A percentile compares a stretch with the other conserved stretches of the same genome.
Evolutionary conservation across 2,329 filamentous ascomycete genomes (phyloP).

Genomic region (Chaetomiaceae sp.): DNA sequence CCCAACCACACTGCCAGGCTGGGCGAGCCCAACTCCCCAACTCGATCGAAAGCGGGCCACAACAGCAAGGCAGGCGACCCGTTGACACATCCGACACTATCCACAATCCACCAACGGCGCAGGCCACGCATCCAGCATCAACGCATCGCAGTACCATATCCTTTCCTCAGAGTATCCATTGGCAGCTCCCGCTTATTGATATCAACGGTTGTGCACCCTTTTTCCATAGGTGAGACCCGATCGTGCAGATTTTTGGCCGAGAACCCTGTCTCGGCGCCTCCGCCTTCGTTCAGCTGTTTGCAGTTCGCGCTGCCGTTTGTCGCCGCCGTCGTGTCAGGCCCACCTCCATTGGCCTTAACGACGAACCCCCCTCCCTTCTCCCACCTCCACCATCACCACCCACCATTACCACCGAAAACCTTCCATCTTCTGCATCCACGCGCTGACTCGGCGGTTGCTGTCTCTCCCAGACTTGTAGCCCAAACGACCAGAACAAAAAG

Average conservation of each 20-base stretch:
- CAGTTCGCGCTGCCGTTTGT: neutral
- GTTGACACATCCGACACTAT: slow-evolving; percentile 19
- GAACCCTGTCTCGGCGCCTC: neutral
- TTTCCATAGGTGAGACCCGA: slow-evolving; percentile 14
- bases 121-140: too few species aligned
- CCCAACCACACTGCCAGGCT: neutral
- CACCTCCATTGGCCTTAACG: neutral
- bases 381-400: neutral
- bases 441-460: slow-evolving; percentile 11
- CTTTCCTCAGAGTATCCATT: slow-evolving; percentile 30
- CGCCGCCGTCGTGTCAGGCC: neutral
- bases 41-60: slow-evolving; percentile 21
- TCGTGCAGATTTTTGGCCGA: neutral
- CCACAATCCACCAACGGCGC: slow-evolving; percentile 13
- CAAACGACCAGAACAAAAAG: slow-evolving; percentile 12
- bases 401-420: neutral
- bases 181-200: slow-evolving; percentile 22
- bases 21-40: neutral
- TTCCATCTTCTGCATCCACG: neutral
- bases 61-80: slow-evolving; percentile 22
- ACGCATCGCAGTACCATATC: slow-evolving; percentile 27
- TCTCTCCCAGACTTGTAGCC: slow-evolving; percentile 13
- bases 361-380: neutral
- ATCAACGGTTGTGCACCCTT: slow-evolving; percentile 19
- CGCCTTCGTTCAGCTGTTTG: neutral